Conservation (phyloP, 129 eudicot genomes). For the Chrysanthemum lavandulifolium region DNA sequence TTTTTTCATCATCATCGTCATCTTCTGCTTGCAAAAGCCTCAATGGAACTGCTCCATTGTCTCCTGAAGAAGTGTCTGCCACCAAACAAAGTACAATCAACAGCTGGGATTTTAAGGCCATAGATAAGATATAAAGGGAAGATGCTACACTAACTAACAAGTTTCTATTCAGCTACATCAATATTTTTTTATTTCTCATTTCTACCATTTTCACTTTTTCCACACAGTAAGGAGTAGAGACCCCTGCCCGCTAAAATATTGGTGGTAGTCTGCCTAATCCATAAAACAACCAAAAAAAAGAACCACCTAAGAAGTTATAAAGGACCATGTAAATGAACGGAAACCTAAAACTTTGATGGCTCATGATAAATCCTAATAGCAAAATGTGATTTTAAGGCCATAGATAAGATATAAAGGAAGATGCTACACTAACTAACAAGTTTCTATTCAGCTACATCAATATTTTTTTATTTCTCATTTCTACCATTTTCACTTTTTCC, state of each 20-base stretch:
- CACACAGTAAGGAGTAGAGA: background rate
- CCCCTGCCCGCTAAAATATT: background rate
- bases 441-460: background rate
- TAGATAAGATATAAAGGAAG: conserved; percentile 8
- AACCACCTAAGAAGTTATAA: background rate
- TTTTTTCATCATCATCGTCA: conserved; percentile 84
- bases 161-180: background rate
- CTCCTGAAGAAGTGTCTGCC: conserved; percentile 36
- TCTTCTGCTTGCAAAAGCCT: conserved; percentile 56
- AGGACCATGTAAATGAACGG: background rate
- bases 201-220: conserved; percentile 13
- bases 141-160: background rate
- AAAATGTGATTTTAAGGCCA: conserved; percentile 4
- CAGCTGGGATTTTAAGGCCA: conserved; percentile 16
- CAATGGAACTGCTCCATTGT: conserved; percentile 46
- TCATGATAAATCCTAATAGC: too few species aligned
- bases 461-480: background rate
- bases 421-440: background rate
- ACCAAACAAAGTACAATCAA: conserved; percentile 19
- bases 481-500: conserved; percentile 10
- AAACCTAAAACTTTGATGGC: too few species aligned
- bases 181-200: background rate
- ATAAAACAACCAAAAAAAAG: background rate
- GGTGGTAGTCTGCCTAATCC: conserved; percentile 1
- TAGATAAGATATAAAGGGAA: conserved; percentile 11